Percentiles rank a stretch among this genome's conserved stretches.
phyloP scores from a whole-genome alignment of 2,329 filamentous ascomycete species.

The Didymella lethalis region DNA sequence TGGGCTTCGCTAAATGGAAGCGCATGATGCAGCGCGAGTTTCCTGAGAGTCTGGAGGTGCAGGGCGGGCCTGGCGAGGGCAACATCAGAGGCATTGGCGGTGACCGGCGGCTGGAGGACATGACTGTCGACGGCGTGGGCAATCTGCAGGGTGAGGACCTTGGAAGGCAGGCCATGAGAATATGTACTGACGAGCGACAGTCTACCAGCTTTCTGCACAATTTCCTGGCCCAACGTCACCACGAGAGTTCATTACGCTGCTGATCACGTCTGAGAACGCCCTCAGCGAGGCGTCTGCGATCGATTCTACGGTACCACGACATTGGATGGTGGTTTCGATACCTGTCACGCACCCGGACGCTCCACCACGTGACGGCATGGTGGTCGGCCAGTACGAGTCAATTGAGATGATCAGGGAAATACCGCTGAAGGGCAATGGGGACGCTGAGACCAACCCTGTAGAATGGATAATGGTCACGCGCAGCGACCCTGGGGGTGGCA shows the following conservation, averaged over 20 bases:
- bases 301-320: conserved; percentile 61
- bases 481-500: conserved; percentile 86
- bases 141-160: conserved; percentile 65
- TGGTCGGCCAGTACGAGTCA: conserved; percentile 87
- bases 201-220: conserved; percentile 86
- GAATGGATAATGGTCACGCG: conserved; percentile 95
- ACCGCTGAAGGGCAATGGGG: conserved; percentile 57
- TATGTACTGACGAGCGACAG: conserved; percentile 52
- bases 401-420: conserved; percentile 91
- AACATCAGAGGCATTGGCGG: conserved; percentile 86
- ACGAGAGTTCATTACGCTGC: conserved; percentile 83
- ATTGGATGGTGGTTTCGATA: conserved; percentile 88
- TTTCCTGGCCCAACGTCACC: conserved; percentile 90
- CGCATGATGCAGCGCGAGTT: conserved; percentile 81
- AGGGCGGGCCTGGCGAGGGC: conserved; percentile 73
- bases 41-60: conserved; percentile 74
- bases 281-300: conserved; percentile 57
- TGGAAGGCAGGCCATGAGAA: too few species aligned
- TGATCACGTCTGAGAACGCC: conserved; percentile 70
- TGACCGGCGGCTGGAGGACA: conserved; percentile 74
- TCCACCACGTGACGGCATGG: conserved; percentile 73
- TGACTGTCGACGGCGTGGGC: conserved; percentile 65
- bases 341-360: conserved; percentile 81
- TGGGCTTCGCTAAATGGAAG: conserved; percentile 81
- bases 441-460: conserved; percentile 69